Conservation (phyloP, 257 asterid genomes). For the Primulina tabacum region DNA sequence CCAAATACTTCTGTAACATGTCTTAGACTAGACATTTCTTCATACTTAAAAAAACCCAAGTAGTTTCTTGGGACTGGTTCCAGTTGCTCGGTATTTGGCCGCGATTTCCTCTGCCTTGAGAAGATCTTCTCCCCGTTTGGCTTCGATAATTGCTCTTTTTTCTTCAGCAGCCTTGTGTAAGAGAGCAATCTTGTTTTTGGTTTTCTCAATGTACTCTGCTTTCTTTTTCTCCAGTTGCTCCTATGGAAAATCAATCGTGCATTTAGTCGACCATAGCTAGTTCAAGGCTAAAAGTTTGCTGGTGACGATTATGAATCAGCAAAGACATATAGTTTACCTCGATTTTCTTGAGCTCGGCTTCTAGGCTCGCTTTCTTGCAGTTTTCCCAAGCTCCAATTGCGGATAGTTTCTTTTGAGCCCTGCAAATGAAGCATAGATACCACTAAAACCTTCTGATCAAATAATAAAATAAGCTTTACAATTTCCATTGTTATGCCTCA, state of each 20-base stretch:
- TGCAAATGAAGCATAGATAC: background rate
- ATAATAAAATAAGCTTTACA: too few species aligned
- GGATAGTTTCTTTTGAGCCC: background rate
- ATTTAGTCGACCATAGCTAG: background rate
- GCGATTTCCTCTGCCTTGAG: slow-evolving; percentile 90
- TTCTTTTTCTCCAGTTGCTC: slow-evolving; percentile 80
- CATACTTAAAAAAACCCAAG: slow-evolving; percentile 62
- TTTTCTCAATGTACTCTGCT: slow-evolving; percentile 66
- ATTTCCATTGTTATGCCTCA: background rate
- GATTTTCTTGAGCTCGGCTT: background rate
- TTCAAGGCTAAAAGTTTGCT: background rate
- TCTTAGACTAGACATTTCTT: slow-evolving; percentile 25
- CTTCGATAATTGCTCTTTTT: slow-evolving; percentile 66
- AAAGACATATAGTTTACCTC: background rate
- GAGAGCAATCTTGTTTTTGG: slow-evolving; percentile 69
- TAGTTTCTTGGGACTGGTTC: slow-evolving; percentile 78
- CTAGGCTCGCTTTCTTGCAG: background rate
- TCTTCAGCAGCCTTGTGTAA: slow-evolving; percentile 84
- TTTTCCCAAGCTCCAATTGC: background rate
- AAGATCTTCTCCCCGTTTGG: slow-evolving; percentile 78
- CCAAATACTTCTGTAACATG: slow-evolving; percentile 12
- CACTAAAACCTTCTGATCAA: background rate
- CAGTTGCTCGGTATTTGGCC: slow-evolving; percentile 85
- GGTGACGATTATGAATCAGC: background rate
- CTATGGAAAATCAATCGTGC: slow-evolving; percentile 25